phyloP scores from a whole-genome alignment of 1,284 basidiomycete species.

The Ustilago sp. region DNA sequence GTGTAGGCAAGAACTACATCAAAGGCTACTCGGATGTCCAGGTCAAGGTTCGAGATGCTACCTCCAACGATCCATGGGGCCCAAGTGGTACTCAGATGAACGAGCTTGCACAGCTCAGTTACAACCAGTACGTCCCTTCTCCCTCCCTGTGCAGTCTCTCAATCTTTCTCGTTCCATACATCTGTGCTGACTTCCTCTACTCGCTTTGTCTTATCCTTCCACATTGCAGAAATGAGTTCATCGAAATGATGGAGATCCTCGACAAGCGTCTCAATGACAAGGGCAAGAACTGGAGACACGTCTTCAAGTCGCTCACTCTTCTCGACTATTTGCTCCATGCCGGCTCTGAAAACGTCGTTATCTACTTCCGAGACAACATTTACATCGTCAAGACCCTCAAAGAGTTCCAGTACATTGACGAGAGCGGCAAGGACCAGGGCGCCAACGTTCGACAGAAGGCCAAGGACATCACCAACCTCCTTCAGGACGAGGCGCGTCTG shows the following conservation, averaged over 20 bases:
- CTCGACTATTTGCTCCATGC: slow-evolving; percentile 97
- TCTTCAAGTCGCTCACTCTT: slow-evolving; percentile 97
- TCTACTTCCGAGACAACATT: slow-evolving; percentile 96
- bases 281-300: slow-evolving; percentile 99
- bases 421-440: slow-evolving; percentile 95
- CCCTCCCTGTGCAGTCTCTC: too few species aligned
- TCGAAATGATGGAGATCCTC: slow-evolving; percentile 99
- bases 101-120: slow-evolving; percentile 96
- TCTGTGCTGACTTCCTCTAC: background rate
- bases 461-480: slow-evolving; percentile 96
- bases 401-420: slow-evolving; percentile 97
- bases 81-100: slow-evolving; percentile 97
- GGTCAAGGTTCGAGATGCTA: slow-evolving; percentile 95
- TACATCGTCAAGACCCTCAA: slow-evolving; percentile 99
- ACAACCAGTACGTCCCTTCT: slow-evolving; percentile 83
- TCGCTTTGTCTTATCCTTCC: background rate
- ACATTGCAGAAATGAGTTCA: slow-evolving; percentile 86
- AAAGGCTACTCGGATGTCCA: slow-evolving; percentile 74
- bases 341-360: slow-evolving; percentile 96
- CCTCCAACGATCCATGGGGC: slow-evolving; percentile 99
- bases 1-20: slow-evolving; percentile 69
- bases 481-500: slow-evolving; percentile 88
- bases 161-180: too few species aligned
- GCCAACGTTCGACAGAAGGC: slow-evolving; percentile 98
- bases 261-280: slow-evolving; percentile 99